Evolutionary conservation across 495 filamentous ascomycete genomes (phyloP), one percentile per base, ranked within the genome.

Genomic region (Echria macrotheca): DNA sequence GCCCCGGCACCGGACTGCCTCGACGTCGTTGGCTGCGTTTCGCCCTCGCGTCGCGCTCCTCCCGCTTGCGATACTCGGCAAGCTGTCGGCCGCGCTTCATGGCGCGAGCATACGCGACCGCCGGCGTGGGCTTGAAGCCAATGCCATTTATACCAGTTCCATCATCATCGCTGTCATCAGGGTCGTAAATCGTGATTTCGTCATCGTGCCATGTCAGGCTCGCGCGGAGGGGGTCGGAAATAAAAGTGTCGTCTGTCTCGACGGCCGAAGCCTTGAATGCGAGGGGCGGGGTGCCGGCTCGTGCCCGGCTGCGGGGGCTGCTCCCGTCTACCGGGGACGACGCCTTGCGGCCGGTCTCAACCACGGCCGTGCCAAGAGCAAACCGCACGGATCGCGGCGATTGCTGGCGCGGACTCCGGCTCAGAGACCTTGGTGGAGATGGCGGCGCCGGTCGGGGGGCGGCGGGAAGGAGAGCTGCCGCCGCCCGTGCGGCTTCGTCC

Each of bases 141-240:
- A 97, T 85, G 11, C 91, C 91, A 65, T 94, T 88, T 54, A 89
- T 87, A 29, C 85, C 85, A 28, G 85, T 85, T 21, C 85, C 85
- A 65, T 89, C 85, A 54, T 89, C 86, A 47, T 76, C 80, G 31
- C 82, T 82, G 61, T 89, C 86, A 24, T 75, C 75, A 2, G 83
- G 83, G 54, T 85, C 75, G 60, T 93, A 85, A 14, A 89, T 81
- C 0, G 89, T 94, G 52, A 94, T 91, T 56, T 95, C 89, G 46
- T 83, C 73, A 52, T 89, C 85, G 57, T 82, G 83, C 89, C 88
- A 93, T 26, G 86, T 89, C 50, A 90, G 74, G 18, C 82, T 71
- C 26, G 71, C 64, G 32, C 73, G 63, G 43, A 70, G 47, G 51
- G 77, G 61, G 70, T 82, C 71, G 65, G 75, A 47, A 59, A 83